Evolutionary conservation across 2,329 filamentous ascomycete species (phyloP), one percentile per base, ranked within the genome.

Genomic region (Stylonectria norvegica): DNA sequence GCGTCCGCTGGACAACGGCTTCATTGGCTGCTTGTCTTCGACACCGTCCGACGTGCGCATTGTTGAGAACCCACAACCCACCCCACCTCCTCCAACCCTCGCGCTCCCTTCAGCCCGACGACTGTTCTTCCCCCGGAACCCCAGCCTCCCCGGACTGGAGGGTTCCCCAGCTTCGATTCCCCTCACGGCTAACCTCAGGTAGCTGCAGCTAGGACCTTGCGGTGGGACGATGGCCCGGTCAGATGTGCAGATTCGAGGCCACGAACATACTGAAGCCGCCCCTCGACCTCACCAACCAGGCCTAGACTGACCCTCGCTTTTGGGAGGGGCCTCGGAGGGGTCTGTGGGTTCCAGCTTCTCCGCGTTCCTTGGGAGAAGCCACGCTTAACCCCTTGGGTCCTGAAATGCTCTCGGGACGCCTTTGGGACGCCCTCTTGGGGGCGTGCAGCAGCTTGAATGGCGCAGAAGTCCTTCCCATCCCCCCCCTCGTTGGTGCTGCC

Each of bases 331-430:
- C 46, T 35, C 38, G 46, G 23, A 35, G 34, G 32, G 50, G 43
- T 48, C 45, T 44, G 50, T 54, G 44, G 45, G 53, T 49, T 41
- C 51, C 48, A 37, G 49, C 42, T 37, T 45, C 52, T 53, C 50
- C 52, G 43, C 50, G 50, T 46, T 48, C 47, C 41, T 34, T 30
- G 33, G 29, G 33, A 42, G 40, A 47, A 39, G 33, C 47, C 35
- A 40, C 49, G 45, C 47, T 53, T 55, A 45, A 52, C 49, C 41
- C 27, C 31, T 38, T 37, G 34, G 38, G 23, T 16, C 38, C 27
- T 27, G 12, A 20, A 18, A 37, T 15, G 17, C 17, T 19, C 10
- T 28, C 11, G 14, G 23, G 31, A 22, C 16, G 17, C 32, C 36
- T 32, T 38, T 29, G 43, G 19, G 36, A 16, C 40, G 38, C 25